A percentile compares a stretch with the other conserved stretches of the same genome.
Evolutionary conservation across 2,329 filamentous ascomycete genomes (phyloP).

Genomic region (Talaromyces sp.): DNA sequence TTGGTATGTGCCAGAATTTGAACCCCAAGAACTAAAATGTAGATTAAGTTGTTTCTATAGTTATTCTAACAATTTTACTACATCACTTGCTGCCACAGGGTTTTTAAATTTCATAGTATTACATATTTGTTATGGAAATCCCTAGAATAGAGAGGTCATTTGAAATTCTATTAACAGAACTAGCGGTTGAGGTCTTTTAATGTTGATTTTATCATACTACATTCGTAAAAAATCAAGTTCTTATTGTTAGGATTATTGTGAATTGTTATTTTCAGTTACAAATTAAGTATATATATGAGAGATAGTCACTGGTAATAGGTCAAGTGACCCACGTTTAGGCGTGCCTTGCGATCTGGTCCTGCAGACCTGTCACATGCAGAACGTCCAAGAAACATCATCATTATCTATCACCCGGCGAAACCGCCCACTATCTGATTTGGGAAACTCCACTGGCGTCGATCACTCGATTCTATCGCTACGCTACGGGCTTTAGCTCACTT

Average conservation of each 20-base stretch:
- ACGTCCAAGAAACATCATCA: neutral
- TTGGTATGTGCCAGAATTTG: too few species aligned
- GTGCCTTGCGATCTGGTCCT: neutral
- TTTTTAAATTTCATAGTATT: too few species aligned
- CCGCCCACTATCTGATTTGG: neutral
- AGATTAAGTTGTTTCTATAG: too few species aligned
- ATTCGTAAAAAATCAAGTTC: too few species aligned
- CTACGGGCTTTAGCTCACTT: neutral
- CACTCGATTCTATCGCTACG: neutral
- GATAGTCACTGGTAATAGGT: neutral
- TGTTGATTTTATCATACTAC: too few species aligned
- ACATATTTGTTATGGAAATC: too few species aligned
- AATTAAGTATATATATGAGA: neutral
- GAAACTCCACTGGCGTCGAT: constrained; percentile 1
- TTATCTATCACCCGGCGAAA: neutral
- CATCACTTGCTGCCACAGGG: too few species aligned
- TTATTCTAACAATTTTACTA: too few species aligned
- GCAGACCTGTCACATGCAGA: neutral
- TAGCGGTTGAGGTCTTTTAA: too few species aligned
- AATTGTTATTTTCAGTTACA: neutral
- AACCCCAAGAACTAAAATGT: too few species aligned
- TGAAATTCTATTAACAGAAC: too few species aligned
- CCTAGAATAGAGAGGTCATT: too few species aligned
- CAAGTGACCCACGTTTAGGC: neutral
- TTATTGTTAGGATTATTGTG: neutral